Base-by-base conservation (phyloP, 2,329 filamentous ascomycete genomes). In the Triangularia setosa region DNA sequence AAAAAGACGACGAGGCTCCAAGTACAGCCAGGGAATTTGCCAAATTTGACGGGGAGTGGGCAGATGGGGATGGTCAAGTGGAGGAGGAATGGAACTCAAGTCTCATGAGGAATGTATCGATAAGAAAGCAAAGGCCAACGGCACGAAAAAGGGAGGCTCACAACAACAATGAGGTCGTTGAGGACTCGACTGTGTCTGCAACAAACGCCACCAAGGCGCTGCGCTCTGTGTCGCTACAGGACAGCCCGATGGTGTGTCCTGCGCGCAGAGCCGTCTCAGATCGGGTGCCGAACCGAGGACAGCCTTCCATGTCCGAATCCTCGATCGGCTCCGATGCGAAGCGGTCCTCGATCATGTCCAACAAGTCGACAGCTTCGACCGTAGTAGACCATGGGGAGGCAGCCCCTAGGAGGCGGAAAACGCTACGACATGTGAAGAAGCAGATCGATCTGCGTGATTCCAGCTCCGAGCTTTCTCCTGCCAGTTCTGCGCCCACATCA, bases 351-450 rank as follows among this genome's bases (percentile, higher is more conserved):
- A 79, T 79, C 12, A 79, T 84, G 70, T 88, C 85, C 6, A 80
- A 79, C 1, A 82, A 77, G 63, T 87, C 85, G 18, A 80, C 78
- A 0, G 77, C 79, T 1, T 87, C 86, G 16, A 84, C 84, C 0
- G 78, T 87, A 3, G 79, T 88, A 9, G 85, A 85, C 71, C 85
- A 84, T 35, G 77, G 88, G n/a, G 82, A 85, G 52, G 76, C 76
- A 1, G 74, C 78, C 30, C 79, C 80, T 14, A 80, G 78, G 60
- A 79, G 79, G 55, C 80, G 77, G 63, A 81, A 82, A 70, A 89
- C 85, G 7, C 74, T 90, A 64, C 82, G 87, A 4, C 87, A 89
- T 72, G 82, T 87, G 11, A 84, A 80, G 68, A 89, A 88, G 70
- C 81, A 84, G 53, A 75, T 75, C 8, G 75, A 76, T 0, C 70